Evolutionary conservation across 2,329 filamentous ascomycete species (phyloP).

Genomic region (Aspergillus amoenus): DNA sequence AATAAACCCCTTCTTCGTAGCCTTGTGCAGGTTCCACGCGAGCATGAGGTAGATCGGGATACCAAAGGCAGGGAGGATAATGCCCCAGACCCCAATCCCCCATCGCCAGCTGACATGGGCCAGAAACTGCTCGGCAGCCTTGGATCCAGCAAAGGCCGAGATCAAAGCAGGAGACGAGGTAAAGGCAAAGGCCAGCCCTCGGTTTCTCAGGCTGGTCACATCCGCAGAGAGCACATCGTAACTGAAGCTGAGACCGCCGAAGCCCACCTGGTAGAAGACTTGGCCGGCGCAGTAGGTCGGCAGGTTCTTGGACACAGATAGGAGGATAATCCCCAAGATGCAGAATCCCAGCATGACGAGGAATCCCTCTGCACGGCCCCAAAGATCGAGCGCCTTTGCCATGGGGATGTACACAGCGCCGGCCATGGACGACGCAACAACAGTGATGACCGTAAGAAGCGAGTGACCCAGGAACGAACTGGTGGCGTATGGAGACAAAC

Average conservation of each 20-base stretch:
- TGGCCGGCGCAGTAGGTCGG: conserved; percentile 60
- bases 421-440: conserved; percentile 55
- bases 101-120: conserved; percentile 57
- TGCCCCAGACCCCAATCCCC: conserved; percentile 62
- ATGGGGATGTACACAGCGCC: conserved; percentile 60
- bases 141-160: conserved; percentile 59
- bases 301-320: conserved; percentile 60
- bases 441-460: conserved; percentile 51
- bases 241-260: conserved; percentile 56
- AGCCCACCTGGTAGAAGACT: conserved; percentile 61
- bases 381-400: conserved; percentile 63
- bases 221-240: conserved; percentile 63
- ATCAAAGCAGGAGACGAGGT: conserved; percentile 63
- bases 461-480: conserved; percentile 54
- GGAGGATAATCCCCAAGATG: conserved; percentile 56
- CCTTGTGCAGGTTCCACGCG: conserved; percentile 56
- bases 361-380: conserved; percentile 61
- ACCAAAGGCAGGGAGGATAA: conserved; percentile 59
- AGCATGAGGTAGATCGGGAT: conserved; percentile 58
- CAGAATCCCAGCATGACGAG: conserved; percentile 48
- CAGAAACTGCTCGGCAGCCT: conserved; percentile 52
- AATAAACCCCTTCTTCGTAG: conserved; percentile 54
- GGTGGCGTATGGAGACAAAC: conserved; percentile 49
- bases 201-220: conserved; percentile 59
- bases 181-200: conserved; percentile 62